Evolutionary conservation across 305 asterid species (phyloP).

Genomic region (Fraxinus greggii): DNA sequence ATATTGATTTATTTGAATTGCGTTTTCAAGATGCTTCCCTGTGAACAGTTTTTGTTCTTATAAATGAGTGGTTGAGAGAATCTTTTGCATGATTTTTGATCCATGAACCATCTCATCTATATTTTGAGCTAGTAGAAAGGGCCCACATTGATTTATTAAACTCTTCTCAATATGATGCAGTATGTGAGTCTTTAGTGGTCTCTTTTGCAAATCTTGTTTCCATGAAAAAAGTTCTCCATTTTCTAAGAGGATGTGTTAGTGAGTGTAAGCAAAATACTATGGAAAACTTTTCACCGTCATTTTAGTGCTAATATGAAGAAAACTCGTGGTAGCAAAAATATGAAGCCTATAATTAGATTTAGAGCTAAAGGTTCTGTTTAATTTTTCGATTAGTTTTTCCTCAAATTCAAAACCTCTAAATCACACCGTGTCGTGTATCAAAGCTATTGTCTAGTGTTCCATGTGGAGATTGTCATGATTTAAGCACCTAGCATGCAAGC

Average conservation of each 20-base stretch:
- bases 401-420: neutral
- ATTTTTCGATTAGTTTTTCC: neutral
- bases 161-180: neutral
- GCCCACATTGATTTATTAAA: neutral
- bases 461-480: neutral
- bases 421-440: neutral
- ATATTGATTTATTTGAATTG: neutral
- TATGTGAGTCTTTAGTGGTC: conserved; percentile 1
- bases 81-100: neutral
- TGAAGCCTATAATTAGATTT: neutral
- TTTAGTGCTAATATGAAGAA: neutral
- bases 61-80: neutral
- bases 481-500: neutral
- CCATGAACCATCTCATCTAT: neutral
- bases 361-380: neutral
- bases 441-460: neutral
- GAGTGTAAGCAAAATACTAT: conserved; percentile 9
- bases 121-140: neutral
- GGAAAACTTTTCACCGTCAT: neutral
- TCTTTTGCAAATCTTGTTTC: neutral
- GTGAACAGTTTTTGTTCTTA: neutral
- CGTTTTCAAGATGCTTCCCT: neutral
- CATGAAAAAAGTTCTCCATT: neutral
- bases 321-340: neutral
- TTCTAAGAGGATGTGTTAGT: conserved; percentile 1